Conservation (phyloP, 352 stramenopile genomes). For the Phytophthora litchii region DNA sequence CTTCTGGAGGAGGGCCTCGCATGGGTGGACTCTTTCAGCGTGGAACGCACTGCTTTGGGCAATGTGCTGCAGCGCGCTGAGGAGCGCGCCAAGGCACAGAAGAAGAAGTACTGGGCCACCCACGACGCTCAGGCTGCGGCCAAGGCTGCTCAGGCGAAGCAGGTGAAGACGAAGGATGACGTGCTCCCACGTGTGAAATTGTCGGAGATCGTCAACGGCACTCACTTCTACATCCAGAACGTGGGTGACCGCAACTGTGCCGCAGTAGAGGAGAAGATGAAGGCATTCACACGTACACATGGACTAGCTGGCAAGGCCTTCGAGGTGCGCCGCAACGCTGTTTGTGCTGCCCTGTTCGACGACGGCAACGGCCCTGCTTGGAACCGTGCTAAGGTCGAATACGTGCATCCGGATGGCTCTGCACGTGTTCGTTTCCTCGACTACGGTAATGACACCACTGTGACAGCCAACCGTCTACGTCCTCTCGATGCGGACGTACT, state of each 20-base stretch:
- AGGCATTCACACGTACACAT: constrained; percentile 90
- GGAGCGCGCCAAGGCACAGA: constrained; percentile 89
- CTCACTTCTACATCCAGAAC: constrained; percentile 95
- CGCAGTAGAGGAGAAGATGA: constrained; percentile 94
- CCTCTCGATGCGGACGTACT: constrained; percentile 91
- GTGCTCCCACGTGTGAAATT: constrained; percentile 85
- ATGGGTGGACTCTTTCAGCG: constrained; percentile 93
- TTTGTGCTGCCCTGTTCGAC: constrained; percentile 96
- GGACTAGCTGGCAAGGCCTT: constrained; percentile 90
- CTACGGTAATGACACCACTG: constrained; percentile 94
- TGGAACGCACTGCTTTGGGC: constrained; percentile 89
- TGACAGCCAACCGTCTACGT: constrained; percentile 85
- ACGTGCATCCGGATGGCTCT: constrained; percentile 62
- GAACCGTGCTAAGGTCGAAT: constrained; percentile 94
- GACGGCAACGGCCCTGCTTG: constrained; percentile 92
- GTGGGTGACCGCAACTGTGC: constrained; percentile 86
- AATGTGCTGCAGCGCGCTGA: constrained; percentile 82
- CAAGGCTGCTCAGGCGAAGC: constrained; percentile 53
- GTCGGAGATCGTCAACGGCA: constrained; percentile 94
- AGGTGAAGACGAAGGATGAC: constrained; percentile 66
- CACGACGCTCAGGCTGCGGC: constrained; percentile 70
- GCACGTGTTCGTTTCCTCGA: constrained; percentile 94
- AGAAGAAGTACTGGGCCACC: constrained; percentile 94
- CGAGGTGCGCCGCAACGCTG: constrained; percentile 89
- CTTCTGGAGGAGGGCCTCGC: constrained; percentile 94